Evolutionary conservation across 148 eudicot species (phyloP).

Genomic region (Pharnaceum exiguum): DNA sequence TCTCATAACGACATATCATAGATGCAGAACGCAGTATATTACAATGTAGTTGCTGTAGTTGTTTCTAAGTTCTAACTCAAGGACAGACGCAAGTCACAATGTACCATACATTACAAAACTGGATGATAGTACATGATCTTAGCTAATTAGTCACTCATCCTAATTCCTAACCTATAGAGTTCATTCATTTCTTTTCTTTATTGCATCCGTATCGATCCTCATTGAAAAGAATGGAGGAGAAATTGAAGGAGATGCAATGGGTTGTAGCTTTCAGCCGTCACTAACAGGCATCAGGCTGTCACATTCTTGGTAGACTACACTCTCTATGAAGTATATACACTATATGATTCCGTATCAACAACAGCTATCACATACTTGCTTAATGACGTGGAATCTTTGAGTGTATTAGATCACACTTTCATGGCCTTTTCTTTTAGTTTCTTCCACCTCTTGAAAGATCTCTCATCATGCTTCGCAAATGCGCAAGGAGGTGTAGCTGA

Average conservation of each 20-base stretch:
- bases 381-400: neutral
- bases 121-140: too few relatives aligned
- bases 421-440: conserved; percentile 36
- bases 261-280: too few relatives aligned
- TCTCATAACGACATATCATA: too few relatives aligned
- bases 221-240: neutral
- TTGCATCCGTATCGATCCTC: too few relatives aligned
- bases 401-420: conserved; percentile 9
- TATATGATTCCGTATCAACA: neutral
- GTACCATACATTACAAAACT: too few relatives aligned
- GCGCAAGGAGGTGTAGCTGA: conserved; percentile 56
- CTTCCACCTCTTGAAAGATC: conserved; percentile 31
- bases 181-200: too few relatives aligned
- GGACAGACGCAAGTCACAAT: too few relatives aligned
- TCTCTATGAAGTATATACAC: neutral
- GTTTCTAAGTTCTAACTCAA: too few relatives aligned
- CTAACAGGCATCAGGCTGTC: neutral
- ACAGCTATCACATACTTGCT: neutral
- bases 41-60: too few relatives aligned
- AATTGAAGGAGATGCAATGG: neutral
- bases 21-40: too few relatives aligned
- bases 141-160: too few relatives aligned
- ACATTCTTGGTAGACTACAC: neutral
- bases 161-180: too few relatives aligned
- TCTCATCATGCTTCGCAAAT: conserved; percentile 29